These are phyloP conservation scores for Coemansia sp. DNA, from an alignment of 192 early-diverging fungal species.

Conservation along the genomic window DNA sequence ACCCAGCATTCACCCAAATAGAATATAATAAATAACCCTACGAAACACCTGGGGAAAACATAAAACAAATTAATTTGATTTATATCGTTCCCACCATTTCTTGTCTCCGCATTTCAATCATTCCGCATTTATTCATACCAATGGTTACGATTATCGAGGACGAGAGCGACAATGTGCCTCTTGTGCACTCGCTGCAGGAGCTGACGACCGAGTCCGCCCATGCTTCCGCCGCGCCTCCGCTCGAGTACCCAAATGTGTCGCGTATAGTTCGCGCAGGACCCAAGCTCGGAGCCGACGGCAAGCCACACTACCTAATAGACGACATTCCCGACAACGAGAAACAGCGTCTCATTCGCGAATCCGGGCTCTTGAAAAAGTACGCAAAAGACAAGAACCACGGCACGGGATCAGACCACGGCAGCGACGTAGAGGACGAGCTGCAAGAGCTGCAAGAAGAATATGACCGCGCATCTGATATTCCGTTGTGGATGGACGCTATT, in stretches of 20 bases:
- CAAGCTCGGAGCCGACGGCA: slow-evolving; percentile 36
- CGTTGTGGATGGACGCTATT: slow-evolving; percentile 37
- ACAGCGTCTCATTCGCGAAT: slow-evolving; percentile 47
- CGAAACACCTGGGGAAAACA: background rate
- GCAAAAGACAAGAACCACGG: slow-evolving; percentile 13
- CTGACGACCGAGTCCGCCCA: slow-evolving; percentile 3
- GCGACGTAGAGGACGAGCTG: slow-evolving; percentile 5
- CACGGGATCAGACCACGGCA: slow-evolving; percentile 23
- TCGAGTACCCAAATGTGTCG: slow-evolving; percentile 39
- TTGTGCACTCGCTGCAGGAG: slow-evolving; percentile 22
- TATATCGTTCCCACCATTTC: background rate
- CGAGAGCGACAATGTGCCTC: slow-evolving; percentile 38
- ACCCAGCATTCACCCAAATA: too few species aligned
- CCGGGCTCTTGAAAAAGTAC: slow-evolving; percentile 41
- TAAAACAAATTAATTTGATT: background rate
- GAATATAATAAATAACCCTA: too few species aligned
- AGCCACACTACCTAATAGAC: slow-evolving; percentile 51
- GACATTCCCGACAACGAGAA: slow-evolving; percentile 54
- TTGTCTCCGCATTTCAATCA: background rate
- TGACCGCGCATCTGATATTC: slow-evolving; percentile 14
- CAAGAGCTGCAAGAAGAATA: slow-evolving; percentile 6
- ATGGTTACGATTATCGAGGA: slow-evolving; percentile 40
- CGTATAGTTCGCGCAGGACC: slow-evolving; percentile 41
- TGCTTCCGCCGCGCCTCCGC: slow-evolving; percentile 16
- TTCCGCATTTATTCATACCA: background rate